Conservation (phyloP, 208 protist genomes). For the Crithidia fasciculata region DNA sequence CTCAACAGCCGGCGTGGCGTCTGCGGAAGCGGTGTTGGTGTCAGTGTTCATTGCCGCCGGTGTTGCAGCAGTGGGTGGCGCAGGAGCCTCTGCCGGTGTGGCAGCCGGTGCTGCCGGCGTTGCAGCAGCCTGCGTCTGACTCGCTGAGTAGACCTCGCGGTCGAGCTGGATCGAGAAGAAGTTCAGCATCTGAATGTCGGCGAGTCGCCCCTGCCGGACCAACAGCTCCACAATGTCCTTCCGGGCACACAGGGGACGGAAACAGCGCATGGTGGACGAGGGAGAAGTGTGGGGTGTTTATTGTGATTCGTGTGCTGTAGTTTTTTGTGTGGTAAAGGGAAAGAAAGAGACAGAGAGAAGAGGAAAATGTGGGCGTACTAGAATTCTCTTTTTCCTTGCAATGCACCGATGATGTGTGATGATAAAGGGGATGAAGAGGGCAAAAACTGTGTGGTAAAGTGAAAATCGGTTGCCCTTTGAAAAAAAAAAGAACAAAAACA, state of each 20-base stretch:
- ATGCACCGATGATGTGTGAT: no score
- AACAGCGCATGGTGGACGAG: conserved; percentile 26
- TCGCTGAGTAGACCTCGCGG: conserved; percentile 16
- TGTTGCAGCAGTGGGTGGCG: neutral
- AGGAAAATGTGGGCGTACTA: no score
- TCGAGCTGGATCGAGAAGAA: conserved; percentile 61
- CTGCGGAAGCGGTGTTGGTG: no score
- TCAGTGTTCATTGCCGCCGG: no score
- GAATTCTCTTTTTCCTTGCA: no score
- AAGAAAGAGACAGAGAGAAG: conserved; percentile 15
- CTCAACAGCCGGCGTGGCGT: neutral
- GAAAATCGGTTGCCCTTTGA: conserved; percentile 5
- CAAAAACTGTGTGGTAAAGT: neutral
- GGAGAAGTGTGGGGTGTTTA: no score
- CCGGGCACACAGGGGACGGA: conserved; percentile 33
- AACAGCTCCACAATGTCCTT: conserved; percentile 71
- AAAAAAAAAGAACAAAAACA: neutral
- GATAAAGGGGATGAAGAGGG: no score
- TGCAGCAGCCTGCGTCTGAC: neutral
- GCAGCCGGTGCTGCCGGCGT: neutral
- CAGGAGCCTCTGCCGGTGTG: neutral
- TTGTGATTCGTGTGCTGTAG: no score
- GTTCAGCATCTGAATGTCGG: conserved; percentile 71
- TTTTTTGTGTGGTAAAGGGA: neutral
- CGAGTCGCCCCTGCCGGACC: conserved; percentile 59